These are phyloP conservation scores for Extremus antarcticus DNA, from an alignment of 495 filamentous ascomycete species.

Conservation along the genomic window DNA sequence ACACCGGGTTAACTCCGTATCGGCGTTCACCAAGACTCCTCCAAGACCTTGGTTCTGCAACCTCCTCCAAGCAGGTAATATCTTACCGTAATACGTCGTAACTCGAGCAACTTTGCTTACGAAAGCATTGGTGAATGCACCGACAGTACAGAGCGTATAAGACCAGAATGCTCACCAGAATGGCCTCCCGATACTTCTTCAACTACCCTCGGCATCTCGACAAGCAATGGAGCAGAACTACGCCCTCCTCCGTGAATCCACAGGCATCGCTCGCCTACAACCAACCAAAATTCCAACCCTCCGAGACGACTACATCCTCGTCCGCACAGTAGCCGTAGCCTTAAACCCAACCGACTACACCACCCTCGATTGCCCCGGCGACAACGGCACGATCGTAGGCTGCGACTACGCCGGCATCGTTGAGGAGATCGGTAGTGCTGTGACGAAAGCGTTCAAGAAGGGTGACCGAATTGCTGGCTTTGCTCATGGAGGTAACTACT, in stretches of 20 bases:
- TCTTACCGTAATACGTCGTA: too few relatives aligned
- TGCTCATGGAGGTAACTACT: conserved; percentile 37
- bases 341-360: conserved; percentile 40
- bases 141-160: too few relatives aligned
- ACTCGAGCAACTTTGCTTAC: too few relatives aligned
- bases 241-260: conserved; percentile 1
- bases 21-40: too few relatives aligned
- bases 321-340: conserved; percentile 40
- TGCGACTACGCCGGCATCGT: conserved; percentile 45
- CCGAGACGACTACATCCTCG: conserved; percentile 35
- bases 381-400: conserved; percentile 7
- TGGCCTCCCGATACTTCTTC: too few relatives aligned
- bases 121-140: too few relatives aligned
- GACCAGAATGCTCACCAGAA: too few relatives aligned
- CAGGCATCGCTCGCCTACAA: conserved; percentile 11
- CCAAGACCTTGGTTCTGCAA: too few relatives aligned
- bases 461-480: conserved; percentile 45
- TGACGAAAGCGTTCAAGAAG: conserved; percentile 31
- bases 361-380: conserved; percentile 3
- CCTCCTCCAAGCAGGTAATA: too few relatives aligned
- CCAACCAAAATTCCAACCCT: conserved; percentile 17
- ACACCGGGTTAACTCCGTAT: too few relatives aligned
- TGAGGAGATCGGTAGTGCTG: conserved; percentile 39
- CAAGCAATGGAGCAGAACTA: conserved; percentile 2
- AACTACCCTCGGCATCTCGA: too few relatives aligned